A percentile compares a stretch with the other conserved stretches of the same genome.
Conservation (phyloP, 441 rosid species). For the Jatropha podagrica region DNA sequence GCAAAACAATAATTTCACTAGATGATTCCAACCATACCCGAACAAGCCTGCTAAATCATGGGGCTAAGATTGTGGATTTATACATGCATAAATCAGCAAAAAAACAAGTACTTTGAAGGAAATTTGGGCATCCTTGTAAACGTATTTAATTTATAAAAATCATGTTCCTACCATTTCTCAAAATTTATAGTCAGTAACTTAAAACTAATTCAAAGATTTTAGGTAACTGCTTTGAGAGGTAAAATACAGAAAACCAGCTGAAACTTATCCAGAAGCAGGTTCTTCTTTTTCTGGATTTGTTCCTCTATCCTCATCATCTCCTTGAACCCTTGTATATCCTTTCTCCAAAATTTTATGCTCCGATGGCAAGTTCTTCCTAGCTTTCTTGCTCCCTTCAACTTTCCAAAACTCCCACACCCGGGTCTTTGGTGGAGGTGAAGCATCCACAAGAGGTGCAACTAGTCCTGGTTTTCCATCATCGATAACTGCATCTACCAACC, state of each 20-base stretch:
- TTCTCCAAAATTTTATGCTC: slow-evolving; percentile 53
- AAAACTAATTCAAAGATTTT: not conserved
- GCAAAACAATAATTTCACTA: too few relatives aligned
- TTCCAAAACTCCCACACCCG: slow-evolving; percentile 71
- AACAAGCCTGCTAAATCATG: not conserved
- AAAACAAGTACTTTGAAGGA: not conserved
- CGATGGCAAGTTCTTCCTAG: slow-evolving; percentile 54
- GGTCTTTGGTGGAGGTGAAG: slow-evolving; percentile 69
- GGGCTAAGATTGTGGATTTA: not conserved
- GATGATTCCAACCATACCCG: too few relatives aligned
- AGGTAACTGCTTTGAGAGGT: not conserved
- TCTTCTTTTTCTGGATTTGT: slow-evolving; percentile 30
- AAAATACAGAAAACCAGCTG: not conserved
- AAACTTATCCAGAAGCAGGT: slow-evolving; percentile 36
- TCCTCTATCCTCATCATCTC: slow-evolving; percentile 31
- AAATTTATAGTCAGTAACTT: not conserved
- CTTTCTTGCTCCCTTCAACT: slow-evolving; percentile 59
- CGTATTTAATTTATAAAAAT: not conserved
- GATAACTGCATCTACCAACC: slow-evolving; percentile 70
- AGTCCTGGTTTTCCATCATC: slow-evolving; percentile 89
- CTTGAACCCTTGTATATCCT: slow-evolving; percentile 30
- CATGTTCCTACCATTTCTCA: not conserved
- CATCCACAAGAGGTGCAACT: slow-evolving; percentile 67
- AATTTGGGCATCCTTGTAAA: not conserved
- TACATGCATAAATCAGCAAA: not conserved